Evolutionary conservation across 2,329 filamentous ascomycete genomes (phyloP).

Genomic region (Fusarium staphyleae): DNA sequence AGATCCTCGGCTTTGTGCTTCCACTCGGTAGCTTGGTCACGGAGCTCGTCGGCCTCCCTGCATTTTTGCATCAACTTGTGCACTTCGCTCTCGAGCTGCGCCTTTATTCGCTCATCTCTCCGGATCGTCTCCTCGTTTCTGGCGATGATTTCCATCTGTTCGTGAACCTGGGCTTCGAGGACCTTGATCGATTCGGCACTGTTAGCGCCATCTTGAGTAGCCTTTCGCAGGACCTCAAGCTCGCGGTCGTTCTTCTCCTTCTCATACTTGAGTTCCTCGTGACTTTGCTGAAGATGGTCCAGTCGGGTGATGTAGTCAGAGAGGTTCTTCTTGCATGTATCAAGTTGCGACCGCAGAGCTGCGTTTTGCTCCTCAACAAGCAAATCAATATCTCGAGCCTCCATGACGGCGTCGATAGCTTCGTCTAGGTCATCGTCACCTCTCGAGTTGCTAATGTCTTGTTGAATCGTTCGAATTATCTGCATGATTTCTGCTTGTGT

Average conservation of each 20-base stretch:
- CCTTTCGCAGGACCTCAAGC: constrained; percentile 57
- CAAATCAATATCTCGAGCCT: constrained; percentile 61
- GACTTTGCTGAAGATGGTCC: constrained; percentile 65
- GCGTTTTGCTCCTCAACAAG: constrained; percentile 64
- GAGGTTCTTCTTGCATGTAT: constrained; percentile 62
- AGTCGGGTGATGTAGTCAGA: constrained; percentile 66
- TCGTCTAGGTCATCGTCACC: constrained; percentile 51
- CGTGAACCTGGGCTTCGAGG: constrained; percentile 64
- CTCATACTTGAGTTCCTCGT: constrained; percentile 71
- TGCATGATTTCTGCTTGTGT: constrained; percentile 56
- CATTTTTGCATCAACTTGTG: constrained; percentile 55
- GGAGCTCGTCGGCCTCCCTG: constrained; percentile 58
- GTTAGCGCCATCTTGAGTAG: constrained; percentile 60
- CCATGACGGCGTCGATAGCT: constrained; percentile 50
- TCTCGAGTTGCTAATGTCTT: constrained; percentile 47
- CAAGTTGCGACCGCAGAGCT: constrained; percentile 58
- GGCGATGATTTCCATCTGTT: constrained; percentile 76
- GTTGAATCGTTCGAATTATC: constrained; percentile 53
- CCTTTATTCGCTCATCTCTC: constrained; percentile 46
- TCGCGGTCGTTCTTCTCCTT: constrained; percentile 65
- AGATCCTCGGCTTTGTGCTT: constrained; percentile 65
- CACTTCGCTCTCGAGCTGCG: constrained; percentile 66
- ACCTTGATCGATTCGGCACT: constrained; percentile 60
- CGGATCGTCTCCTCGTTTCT: constrained; percentile 64
- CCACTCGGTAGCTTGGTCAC: constrained; percentile 67